A percentile compares a stretch with the other conserved stretches of the same genome.
Evolutionary conservation across 2,329 filamentous ascomycete genomes (phyloP).

Genomic region (Colletotrichum siamense): DNA sequence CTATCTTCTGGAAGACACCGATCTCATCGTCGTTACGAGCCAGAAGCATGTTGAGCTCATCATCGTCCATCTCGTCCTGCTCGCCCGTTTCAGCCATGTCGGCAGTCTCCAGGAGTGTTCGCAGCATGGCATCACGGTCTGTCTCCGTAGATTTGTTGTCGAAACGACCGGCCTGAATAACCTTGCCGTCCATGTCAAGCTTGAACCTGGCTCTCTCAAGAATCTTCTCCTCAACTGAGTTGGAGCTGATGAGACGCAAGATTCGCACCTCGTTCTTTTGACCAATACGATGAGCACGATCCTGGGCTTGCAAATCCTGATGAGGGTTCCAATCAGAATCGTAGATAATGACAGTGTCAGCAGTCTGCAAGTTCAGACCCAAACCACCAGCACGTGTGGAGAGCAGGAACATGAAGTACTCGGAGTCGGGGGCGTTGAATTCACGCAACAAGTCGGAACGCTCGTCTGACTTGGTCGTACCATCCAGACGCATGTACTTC

Average conservation of each 20-base stretch:
- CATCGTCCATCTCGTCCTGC: constrained; percentile 97
- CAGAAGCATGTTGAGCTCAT: constrained; percentile 94
- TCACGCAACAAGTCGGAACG: constrained; percentile 86
- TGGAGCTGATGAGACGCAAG: constrained; percentile 91
- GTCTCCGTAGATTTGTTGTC: constrained; percentile 99
- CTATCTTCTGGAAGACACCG: constrained; percentile 78
- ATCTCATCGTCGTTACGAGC: constrained; percentile 87
- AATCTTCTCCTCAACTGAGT: constrained; percentile 98
- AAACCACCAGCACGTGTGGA: constrained; percentile 98
- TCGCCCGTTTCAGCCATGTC: constrained; percentile 73
- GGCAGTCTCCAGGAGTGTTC: constrained; percentile 88
- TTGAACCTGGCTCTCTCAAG: constrained; percentile 96
- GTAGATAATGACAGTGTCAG: constrained; percentile 99
- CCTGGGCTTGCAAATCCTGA: constrained; percentile 97
- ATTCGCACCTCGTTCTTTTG: constrained; percentile 99
- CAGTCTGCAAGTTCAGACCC: constrained; percentile 95
- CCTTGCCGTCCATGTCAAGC: constrained; percentile 98
- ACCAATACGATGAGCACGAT: constrained; percentile 99
- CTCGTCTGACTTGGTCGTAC: constrained; percentile 97
- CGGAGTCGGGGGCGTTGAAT: constrained; percentile 89
- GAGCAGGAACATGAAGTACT: constrained; percentile 98
- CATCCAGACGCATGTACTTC: constrained; percentile 90
- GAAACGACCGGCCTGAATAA: constrained; percentile 98
- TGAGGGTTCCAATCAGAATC: constrained; percentile 99
- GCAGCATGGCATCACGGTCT: constrained; percentile 94